Conservation (phyloP, 2,329 filamentous ascomycete species). For the Sclerotinia spermophila region DNA sequence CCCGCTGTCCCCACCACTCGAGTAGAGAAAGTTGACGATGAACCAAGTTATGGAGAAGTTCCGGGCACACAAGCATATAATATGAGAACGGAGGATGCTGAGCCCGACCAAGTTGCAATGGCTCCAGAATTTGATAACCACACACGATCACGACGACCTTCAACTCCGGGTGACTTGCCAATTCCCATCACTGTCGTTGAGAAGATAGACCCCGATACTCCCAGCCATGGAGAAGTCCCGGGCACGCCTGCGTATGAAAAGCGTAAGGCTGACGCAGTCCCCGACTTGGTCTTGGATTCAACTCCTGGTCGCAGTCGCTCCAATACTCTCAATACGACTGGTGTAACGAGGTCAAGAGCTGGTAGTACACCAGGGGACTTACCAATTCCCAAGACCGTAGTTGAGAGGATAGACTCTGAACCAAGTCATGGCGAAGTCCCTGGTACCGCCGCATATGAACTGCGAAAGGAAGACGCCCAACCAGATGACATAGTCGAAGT, state of each 20-base stretch:
- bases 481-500: slow-evolving; percentile 56
- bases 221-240: slow-evolving; percentile 58
- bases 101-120: slow-evolving; percentile 56
- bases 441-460: slow-evolving; percentile 54
- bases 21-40: slow-evolving; percentile 56
- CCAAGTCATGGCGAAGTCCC: slow-evolving; percentile 59
- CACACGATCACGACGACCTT: slow-evolving; percentile 17
- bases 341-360: slow-evolving; percentile 28
- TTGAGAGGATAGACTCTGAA: slow-evolving; percentile 55
- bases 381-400: slow-evolving; percentile 55
- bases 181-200: slow-evolving; percentile 57
- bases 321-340: slow-evolving; percentile 16
- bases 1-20: slow-evolving; percentile 50
- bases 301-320: slow-evolving; percentile 28
- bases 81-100: slow-evolving; percentile 53
- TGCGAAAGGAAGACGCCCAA: slow-evolving; percentile 54
- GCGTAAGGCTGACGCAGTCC: slow-evolving; percentile 54
- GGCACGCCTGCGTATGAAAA: slow-evolving; percentile 55
- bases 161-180: slow-evolving; percentile 39
- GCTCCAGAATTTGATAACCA: slow-evolving; percentile 19
- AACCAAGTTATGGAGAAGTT: slow-evolving; percentile 58
- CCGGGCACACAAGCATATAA: slow-evolving; percentile 57
- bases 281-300: slow-evolving; percentile 54
- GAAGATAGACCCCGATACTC: slow-evolving; percentile 50
- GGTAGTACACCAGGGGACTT: slow-evolving; percentile 35